phyloP scores from a whole-genome alignment of 2,329 filamentous ascomycete genomes.

The Penicillium fuscoglaucum region DNA sequence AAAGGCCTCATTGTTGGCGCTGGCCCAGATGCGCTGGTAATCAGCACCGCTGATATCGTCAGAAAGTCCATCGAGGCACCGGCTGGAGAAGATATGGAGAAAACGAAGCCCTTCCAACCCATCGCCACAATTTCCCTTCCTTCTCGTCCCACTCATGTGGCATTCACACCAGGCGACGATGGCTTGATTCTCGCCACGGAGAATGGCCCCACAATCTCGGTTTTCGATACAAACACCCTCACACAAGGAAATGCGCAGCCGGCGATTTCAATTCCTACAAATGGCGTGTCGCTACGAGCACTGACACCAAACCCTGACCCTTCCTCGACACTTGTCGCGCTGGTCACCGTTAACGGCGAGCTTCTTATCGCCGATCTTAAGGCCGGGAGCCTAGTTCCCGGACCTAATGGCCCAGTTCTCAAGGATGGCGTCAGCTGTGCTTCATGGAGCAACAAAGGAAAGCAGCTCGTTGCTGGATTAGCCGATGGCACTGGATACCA shows the following conservation, averaged over 20 bases:
- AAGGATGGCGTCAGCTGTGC: conserved; percentile 77
- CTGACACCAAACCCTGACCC: conserved; percentile 77
- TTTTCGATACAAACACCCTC: conserved; percentile 74
- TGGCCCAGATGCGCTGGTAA: conserved; percentile 73
- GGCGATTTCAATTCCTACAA: conserved; percentile 74
- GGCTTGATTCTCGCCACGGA: conserved; percentile 82
- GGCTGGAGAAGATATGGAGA: conserved; percentile 56
- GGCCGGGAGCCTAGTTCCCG: conserved; percentile 59
- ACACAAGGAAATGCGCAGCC: conserved; percentile 66
- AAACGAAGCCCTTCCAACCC: conserved; percentile 70
- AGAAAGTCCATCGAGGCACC: conserved; percentile 70
- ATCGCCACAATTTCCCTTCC: conserved; percentile 72
- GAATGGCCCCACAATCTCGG: conserved; percentile 74
- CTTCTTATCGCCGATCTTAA: conserved; percentile 81
- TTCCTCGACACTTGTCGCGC: conserved; percentile 68
- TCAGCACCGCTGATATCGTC: conserved; percentile 75
- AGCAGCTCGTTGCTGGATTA: conserved; percentile 85
- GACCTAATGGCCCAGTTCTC: conserved; percentile 64
- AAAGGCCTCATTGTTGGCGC: conserved; percentile 84
- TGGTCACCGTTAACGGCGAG: conserved; percentile 77
- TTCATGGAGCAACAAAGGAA: conserved; percentile 90
- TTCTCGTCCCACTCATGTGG: conserved; percentile 78
- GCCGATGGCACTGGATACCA: conserved; percentile 77
- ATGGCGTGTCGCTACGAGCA: conserved; percentile 69
- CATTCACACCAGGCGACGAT: conserved; percentile 86